A percentile compares a stretch with the other conserved stretches of the same genome.
Evolutionary conservation across 2,329 filamentous ascomycete genomes (phyloP).

Genomic region (Neurospora sp.): DNA sequence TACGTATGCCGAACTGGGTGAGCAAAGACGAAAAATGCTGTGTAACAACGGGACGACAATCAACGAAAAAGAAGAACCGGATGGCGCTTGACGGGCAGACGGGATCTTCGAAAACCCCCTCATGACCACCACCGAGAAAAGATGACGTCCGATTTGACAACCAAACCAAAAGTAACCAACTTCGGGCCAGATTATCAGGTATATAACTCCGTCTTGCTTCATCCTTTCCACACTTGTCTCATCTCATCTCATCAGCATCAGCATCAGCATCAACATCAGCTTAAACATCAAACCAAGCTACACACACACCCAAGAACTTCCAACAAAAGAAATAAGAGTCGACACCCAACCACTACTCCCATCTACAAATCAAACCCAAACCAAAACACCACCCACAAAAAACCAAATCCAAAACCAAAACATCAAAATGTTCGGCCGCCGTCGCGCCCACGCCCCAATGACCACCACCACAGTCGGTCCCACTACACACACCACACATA

Average conservation of each 20-base stretch:
- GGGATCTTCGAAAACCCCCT: background rate
- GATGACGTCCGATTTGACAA: background rate
- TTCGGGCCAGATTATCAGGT: accelerated
- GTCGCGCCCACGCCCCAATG: background rate
- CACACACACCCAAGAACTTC: background rate
- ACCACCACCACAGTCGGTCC: background rate
- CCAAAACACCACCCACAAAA: background rate
- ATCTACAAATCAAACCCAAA: background rate
- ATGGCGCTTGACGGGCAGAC: background rate
- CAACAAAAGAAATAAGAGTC: background rate
- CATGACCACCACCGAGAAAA: background rate
- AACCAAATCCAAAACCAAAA: background rate
- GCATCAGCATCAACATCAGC: background rate
- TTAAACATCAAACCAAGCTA: background rate
- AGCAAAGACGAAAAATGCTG: background rate
- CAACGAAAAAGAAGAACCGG: background rate
- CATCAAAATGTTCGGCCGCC: background rate
- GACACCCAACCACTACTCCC: background rate
- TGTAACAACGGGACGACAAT: background rate
- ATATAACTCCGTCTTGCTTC: background rate
- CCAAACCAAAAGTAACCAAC: background rate
- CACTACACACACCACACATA: too few species aligned
- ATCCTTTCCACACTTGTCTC: background rate
- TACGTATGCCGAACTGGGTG: background rate
- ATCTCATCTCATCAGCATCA: background rate